phyloP scores from a whole-genome alignment of 2,329 filamentous ascomycete species.

The Pezicula carpinea region DNA sequence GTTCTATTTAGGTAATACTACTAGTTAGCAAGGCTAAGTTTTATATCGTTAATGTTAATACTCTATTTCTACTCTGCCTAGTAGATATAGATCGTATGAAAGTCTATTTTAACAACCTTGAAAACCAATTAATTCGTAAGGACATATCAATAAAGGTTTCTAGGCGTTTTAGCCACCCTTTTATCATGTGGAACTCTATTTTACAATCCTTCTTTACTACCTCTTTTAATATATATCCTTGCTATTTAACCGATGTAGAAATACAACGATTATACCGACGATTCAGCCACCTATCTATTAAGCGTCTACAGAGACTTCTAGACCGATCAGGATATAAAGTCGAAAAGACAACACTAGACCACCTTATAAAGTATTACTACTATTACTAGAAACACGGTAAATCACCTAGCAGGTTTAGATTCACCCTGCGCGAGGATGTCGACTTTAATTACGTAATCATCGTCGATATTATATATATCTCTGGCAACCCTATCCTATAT shows the following conservation, averaged over 20 bases:
- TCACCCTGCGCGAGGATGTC: slow-evolving; percentile 2
- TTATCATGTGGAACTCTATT: slow-evolving; percentile 2
- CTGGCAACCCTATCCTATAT: slow-evolving; percentile 1
- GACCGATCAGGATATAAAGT: neutral
- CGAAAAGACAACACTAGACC: neutral
- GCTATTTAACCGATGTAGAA: slow-evolving; percentile 1
- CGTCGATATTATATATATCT: slow-evolving; percentile 8
- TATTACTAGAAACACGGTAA: slow-evolving; percentile 1
- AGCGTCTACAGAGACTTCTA: neutral
- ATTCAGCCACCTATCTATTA: neutral
- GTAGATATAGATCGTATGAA: slow-evolving; percentile 4
- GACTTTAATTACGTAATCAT: slow-evolving; percentile 6
- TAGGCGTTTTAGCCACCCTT: neutral
- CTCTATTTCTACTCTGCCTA: slow-evolving; percentile 5
- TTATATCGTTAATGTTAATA: slow-evolving; percentile 2
- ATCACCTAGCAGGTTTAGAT: slow-evolving; percentile 2
- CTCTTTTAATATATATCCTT: neutral
- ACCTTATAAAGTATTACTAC: neutral
- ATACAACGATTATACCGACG: slow-evolving; percentile 1
- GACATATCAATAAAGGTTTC: no score
- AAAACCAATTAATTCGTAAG: neutral
- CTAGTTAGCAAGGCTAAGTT: slow-evolving; percentile 1
- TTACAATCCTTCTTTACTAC: neutral
- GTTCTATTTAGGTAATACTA: neutral
- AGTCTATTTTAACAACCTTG: slow-evolving; percentile 6